Evolutionary conservation across 2,329 filamentous ascomycete genomes (phyloP).

Genomic region (Thermothelomyces thermophilus): DNA sequence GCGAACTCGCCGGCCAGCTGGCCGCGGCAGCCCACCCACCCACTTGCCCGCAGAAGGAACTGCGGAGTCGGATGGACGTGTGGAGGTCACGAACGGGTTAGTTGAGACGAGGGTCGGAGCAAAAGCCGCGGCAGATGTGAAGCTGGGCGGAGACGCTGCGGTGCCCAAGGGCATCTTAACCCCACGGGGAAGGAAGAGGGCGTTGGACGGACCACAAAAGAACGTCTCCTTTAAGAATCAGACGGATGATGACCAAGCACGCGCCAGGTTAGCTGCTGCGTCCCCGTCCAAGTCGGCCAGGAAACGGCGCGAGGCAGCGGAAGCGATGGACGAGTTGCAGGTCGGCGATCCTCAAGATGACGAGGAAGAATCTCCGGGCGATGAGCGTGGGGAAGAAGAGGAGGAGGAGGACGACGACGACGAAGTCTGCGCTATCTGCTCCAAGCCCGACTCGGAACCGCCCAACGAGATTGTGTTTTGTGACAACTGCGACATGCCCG

Average conservation of each 20-base stretch:
- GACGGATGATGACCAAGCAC: constrained; percentile 41
- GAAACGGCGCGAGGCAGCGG: constrained; percentile 8
- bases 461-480: constrained; percentile 60
- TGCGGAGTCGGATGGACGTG: not conserved
- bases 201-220: constrained; percentile 38
- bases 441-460: constrained; percentile 47
- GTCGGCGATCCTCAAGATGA: constrained; percentile 7
- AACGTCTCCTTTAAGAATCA: constrained; percentile 47
- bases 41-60: not conserved
- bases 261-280: constrained; percentile 38
- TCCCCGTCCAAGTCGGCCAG: constrained; percentile 15
- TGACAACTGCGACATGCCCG: constrained; percentile 56
- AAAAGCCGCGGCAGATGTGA: not conserved
- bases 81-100: not conserved
- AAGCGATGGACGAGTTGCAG: constrained; percentile 9
- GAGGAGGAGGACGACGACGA: constrained; percentile 33
- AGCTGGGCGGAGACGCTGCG: constrained; percentile 14
- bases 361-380: constrained; percentile 14
- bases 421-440: constrained; percentile 52
- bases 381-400: constrained; percentile 22
- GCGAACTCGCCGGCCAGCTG: not conserved
- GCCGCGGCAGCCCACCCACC: not conserved
- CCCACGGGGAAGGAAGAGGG: constrained; percentile 35
- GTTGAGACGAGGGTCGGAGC: not conserved
- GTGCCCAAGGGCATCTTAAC: constrained; percentile 51